Percentiles rank a stretch among this genome's conserved stretches.
Conservation (phyloP, 1,284 basidiomycete genomes). For the Rugosomyces carneus region DNA sequence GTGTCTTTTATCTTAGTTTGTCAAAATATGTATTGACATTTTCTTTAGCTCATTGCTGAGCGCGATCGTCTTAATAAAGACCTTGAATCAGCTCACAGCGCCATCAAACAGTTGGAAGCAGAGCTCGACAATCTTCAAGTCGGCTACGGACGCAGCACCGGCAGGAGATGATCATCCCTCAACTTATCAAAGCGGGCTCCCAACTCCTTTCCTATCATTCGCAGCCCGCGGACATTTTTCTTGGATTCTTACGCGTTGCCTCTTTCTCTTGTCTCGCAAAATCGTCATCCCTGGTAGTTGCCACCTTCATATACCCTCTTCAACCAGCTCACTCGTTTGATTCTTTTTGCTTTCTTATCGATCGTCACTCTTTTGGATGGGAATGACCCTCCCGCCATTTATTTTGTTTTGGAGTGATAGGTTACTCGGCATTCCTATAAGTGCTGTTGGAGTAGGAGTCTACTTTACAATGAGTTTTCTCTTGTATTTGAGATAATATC, state of each 20-base stretch:
- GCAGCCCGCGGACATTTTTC: slow-evolving; percentile 6
- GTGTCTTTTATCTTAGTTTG: too few relatives aligned
- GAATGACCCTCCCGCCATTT: neutral
- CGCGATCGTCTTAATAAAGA: slow-evolving; percentile 97
- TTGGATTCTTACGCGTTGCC: slow-evolving; percentile 12
- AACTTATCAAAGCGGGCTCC: neutral
- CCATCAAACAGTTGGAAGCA: slow-evolving; percentile 86
- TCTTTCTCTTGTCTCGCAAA: slow-evolving; percentile 7
- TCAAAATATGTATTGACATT: too few relatives aligned
- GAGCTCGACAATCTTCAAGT: slow-evolving; percentile 87
- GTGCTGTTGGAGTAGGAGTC: slow-evolving; percentile 1
- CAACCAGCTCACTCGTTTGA: slow-evolving; percentile 5
- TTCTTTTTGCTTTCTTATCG: slow-evolving; percentile 2
- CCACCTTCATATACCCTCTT: slow-evolving; percentile 11
- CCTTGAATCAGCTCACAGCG: slow-evolving; percentile 85
- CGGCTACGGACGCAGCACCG: slow-evolving; percentile 74
- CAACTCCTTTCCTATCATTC: neutral
- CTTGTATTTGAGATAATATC: slow-evolving; percentile 14
- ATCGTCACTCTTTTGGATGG: slow-evolving; percentile 1
- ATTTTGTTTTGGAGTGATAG: slow-evolving; percentile 10
- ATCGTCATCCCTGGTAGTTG: slow-evolving; percentile 10
- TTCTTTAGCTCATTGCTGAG: slow-evolving; percentile 82
- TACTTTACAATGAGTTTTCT: slow-evolving; percentile 5
- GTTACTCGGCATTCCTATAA: slow-evolving; percentile 9
- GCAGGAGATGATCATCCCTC: slow-evolving; percentile 44